phyloP scores from a whole-genome alignment of 352 stramenopile genomes.

The Globisporangium splendens region DNA sequence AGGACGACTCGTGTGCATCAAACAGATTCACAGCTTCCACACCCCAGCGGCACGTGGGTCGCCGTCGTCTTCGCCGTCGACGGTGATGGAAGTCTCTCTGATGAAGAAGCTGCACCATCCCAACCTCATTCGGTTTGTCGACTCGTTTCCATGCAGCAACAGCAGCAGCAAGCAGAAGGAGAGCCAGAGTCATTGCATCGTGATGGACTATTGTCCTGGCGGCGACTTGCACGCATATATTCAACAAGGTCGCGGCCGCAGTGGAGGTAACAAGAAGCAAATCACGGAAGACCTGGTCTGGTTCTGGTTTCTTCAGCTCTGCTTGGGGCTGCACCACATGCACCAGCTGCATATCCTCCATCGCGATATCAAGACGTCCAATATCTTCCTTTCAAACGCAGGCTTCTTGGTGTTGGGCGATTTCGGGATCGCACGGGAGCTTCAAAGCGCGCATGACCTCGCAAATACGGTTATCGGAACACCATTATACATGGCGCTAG shows the following conservation, averaged over 20 bases:
- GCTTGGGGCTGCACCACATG: slow-evolving; percentile 87
- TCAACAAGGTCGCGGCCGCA: slow-evolving; percentile 6
- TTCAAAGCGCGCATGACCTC: slow-evolving; percentile 22
- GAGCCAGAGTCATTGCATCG: slow-evolving; percentile 56
- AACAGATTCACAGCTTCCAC: slow-evolving; percentile 72
- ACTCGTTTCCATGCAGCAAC: slow-evolving; percentile 35
- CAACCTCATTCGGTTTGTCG: slow-evolving; percentile 89
- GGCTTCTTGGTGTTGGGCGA: slow-evolving; percentile 86
- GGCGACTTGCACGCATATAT: slow-evolving; percentile 48
- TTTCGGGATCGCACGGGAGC: slow-evolving; percentile 74
- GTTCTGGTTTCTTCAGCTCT: slow-evolving; percentile 91
- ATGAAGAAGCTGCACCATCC: slow-evolving; percentile 86
- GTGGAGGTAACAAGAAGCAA: slow-evolving; percentile 20
- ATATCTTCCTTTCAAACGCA: slow-evolving; percentile 67
- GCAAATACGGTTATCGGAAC: slow-evolving; percentile 85
- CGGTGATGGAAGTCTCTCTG: slow-evolving; percentile 49
- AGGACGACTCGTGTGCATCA: slow-evolving; percentile 80
- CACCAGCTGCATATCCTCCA: slow-evolving; percentile 78
- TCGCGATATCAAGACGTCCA: slow-evolving; percentile 91
- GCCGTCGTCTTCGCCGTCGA: slow-evolving; percentile 17
- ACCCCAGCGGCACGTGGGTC: neutral
- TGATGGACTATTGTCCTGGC: slow-evolving; percentile 93
- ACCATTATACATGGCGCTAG: slow-evolving; percentile 87
- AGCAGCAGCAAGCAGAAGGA: slow-evolving; percentile 4
- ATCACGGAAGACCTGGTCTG: slow-evolving; percentile 76